phyloP scores from a whole-genome alignment of 805 yeast species.

The Dipodascus albidus region DNA sequence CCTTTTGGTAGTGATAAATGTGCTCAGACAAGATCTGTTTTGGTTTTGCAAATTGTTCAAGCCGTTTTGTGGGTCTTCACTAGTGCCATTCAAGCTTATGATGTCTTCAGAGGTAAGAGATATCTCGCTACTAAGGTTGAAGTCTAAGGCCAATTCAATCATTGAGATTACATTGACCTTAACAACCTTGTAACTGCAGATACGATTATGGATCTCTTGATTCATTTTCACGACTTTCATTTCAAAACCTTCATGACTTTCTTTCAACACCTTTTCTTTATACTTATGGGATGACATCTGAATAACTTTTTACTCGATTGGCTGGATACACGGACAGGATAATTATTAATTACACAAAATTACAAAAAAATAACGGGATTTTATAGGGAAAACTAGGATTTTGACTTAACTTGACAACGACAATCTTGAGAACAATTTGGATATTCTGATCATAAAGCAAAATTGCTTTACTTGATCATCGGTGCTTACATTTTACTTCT shows the following conservation, averaged over 20 bases:
- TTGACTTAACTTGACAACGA: too few species aligned
- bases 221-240: neutral
- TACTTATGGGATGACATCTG: neutral
- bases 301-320: neutral
- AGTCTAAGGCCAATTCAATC: neutral
- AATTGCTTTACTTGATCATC: neutral
- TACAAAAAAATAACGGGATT: too few species aligned
- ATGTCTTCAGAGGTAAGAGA: constrained; percentile 5
- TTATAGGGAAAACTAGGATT: too few species aligned
- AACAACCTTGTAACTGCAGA: too few species aligned
- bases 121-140: neutral
- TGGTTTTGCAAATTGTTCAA: constrained; percentile 17
- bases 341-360: too few species aligned
- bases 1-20: constrained; percentile 20
- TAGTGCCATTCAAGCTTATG: constrained; percentile 13
- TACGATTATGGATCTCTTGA: too few species aligned
- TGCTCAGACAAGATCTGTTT: constrained; percentile 18
- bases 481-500: neutral
- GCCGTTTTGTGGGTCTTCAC: constrained; percentile 19
- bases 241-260: neutral
- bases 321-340: neutral
- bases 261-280: neutral
- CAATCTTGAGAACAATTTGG: neutral
- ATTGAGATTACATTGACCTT: neutral
- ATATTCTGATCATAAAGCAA: neutral